Base-by-base conservation (phyloP, 2,329 filamentous ascomycete genomes). In the Trichophyton schoenleinii region DNA sequence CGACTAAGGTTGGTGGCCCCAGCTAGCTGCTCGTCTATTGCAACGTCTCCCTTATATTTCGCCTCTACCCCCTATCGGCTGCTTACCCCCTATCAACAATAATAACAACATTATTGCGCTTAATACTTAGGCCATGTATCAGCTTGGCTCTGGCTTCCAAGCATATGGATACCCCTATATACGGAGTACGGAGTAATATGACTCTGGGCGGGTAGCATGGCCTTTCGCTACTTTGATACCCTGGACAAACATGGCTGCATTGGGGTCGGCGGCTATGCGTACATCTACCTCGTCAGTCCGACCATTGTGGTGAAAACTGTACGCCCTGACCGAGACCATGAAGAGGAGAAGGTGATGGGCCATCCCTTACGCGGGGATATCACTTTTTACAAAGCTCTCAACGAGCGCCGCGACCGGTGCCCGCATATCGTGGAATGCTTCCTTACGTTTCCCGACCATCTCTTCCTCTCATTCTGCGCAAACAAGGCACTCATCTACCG, bases 401-500 rank as follows among this genome's bases (percentile, higher is more conserved):
- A 60, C 49, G 31, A 63, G 46, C 20, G 52, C 38, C 58, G 53
- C 3, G 63, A 65, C 61, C 59, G 62, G 61, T 64, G 63, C 44
- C 34, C 34, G 22, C 15, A 63, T 63, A 66, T 65, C 44, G 18
- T 66, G 8, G 61, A 65, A 61, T 64, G 61, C 58, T 65, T 66
- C 41, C 59, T 66, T 18, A 58, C 57, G 9, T 48, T 66, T 55
- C 62, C 64, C 0, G 60, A 66, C 57, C 25, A 66, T 60, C 34
- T 64, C 59, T 63, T 66, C 48, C 61, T 66, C 57, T 64, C 62
- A 58, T 66, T 63, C 60, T 66, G 59, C 61, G 20, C 38, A 1
- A 41, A 59, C 11, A 61, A 61, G 11, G 9, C 42, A 11, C 59
- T 63, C 44, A 13, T 7, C 42, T 34, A 28, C 11, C 59, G 59